Evolutionary conservation across 106 monocot species (phyloP).

Genomic region (Hemerocallis citrina): DNA sequence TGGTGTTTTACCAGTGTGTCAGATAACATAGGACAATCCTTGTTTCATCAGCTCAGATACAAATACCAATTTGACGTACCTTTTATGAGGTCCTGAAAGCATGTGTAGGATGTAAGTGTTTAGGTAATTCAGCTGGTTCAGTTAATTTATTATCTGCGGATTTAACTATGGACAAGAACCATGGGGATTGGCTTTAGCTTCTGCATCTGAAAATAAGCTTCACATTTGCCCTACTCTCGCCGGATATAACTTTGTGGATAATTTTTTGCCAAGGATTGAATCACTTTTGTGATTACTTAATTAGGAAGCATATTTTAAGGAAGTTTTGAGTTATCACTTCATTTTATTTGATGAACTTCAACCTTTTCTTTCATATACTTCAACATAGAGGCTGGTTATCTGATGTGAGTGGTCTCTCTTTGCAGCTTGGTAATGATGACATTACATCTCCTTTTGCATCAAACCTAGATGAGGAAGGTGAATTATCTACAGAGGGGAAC

Average conservation of each 20-base stretch:
- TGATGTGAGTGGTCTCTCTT: neutral
- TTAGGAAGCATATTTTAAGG: too few relatives aligned
- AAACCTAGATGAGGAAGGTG: slow-evolving; percentile 14
- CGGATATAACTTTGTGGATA: neutral
- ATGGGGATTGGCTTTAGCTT: too few relatives aligned
- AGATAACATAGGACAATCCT: too few relatives aligned
- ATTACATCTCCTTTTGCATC: slow-evolving; percentile 12
- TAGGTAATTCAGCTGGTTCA: too few relatives aligned
- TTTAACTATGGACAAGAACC: too few relatives aligned
- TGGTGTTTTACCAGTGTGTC: too few relatives aligned
- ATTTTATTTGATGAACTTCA: neutral
- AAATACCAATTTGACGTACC: too few relatives aligned
- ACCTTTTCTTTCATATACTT: neutral
- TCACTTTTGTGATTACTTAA: neutral
- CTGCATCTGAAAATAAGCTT: neutral
- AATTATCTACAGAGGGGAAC: slow-evolving; percentile 23
- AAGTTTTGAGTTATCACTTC: neutral
- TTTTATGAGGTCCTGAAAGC: too few relatives aligned
- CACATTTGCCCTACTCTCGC: neutral
- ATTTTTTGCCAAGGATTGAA: neutral
- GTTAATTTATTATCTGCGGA: too few relatives aligned
- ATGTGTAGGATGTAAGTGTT: too few relatives aligned
- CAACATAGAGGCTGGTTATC: neutral
- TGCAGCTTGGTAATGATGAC: slow-evolving; percentile 22
- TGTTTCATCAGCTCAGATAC: too few relatives aligned